Base-by-base conservation (phyloP, 1,284 basidiomycete species). In the Macrocystidia cucumis region DNA sequence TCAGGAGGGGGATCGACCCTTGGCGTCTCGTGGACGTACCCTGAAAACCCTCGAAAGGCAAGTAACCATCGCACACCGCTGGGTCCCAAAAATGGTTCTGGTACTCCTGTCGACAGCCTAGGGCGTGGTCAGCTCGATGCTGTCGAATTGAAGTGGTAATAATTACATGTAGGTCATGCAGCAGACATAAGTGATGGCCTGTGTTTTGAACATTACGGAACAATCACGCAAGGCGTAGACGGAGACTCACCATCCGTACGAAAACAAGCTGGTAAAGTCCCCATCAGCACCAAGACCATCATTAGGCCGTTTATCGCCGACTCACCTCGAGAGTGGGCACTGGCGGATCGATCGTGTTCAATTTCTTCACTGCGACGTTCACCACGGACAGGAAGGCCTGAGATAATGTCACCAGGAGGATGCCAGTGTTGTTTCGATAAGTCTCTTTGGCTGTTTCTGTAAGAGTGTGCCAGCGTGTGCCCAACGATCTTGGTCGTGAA, bases 21-120 rank as follows among this genome's bases (percentile, higher is more conserved):
- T 13, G 12, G 17, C 17, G 9, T n/a, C 1, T n/a, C 14, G 9
- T 12, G n/a, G 24, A 49, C 59, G 32, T 50, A 81, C 69, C 86
- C 85, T 5, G 70, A 65, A 35, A 84, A 58, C 1, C 84, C 83
- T 44, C 86, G 57, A 2, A 69, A 51, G 0, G 68, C 58, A 2
- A 89, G 61, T 4, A 84, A 52, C 1, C 59, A 38, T 18, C 86
- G 67, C 2, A 88, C 71, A 2, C 68, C 78, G 34, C 74, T 73
- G 0, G 85, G 86, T 0, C 86, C 86, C 2, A 78, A 46, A 34
- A 80, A 56, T 0, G 83, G 83, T 46, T 87, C 59, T 0, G 77
- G 72, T 1, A 85, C 69, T 14, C 67, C 62, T n/a, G 56, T 61
- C 20, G 51, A 45, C n/a, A 63, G 39, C 72, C 75, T 78, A 29